Evolutionary conservation across 2,329 filamentous ascomycete species (phyloP).

Genomic region (Aspergillus neoniger): DNA sequence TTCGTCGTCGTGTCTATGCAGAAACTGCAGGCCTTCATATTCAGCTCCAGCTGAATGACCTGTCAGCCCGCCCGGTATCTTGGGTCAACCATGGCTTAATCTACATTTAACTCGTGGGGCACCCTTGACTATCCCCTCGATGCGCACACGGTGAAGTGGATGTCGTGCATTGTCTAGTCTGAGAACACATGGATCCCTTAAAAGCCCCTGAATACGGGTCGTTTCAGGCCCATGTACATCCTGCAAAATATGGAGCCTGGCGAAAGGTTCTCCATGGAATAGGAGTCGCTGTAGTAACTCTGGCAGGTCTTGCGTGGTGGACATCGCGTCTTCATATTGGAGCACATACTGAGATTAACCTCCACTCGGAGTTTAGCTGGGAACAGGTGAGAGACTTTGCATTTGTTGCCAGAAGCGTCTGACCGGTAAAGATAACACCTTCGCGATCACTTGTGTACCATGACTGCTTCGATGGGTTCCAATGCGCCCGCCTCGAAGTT

Average conservation of each 20-base stretch:
- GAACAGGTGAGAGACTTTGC: conserved; percentile 11
- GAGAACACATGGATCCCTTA: background rate
- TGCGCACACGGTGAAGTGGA: background rate
- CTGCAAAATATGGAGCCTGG: background rate
- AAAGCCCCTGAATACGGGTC: background rate
- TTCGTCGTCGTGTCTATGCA: conserved; percentile 7
- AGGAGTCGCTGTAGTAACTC: conserved; percentile 10
- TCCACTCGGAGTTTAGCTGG: conserved; percentile 16
- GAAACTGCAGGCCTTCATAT: background rate
- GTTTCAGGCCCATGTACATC: background rate
- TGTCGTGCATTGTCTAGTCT: background rate
- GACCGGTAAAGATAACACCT: conserved; percentile 25
- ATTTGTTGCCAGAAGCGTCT: background rate
- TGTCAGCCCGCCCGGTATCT: background rate
- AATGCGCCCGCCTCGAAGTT: conserved; percentile 53
- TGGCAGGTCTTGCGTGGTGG: conserved; percentile 7
- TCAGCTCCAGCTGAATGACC: background rate
- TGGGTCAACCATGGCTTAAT: background rate
- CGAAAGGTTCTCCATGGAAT: background rate
- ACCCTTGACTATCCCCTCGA: background rate
- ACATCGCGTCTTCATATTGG: background rate
- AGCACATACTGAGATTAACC: no score
- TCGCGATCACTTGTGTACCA: conserved; percentile 37
- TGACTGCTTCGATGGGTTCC: conserved; percentile 48
- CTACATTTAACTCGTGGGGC: conserved; percentile 2